phyloP scores from a whole-genome alignment of 2,329 filamentous ascomycete genomes.

The Cladosporium austrohemisphaericum region DNA sequence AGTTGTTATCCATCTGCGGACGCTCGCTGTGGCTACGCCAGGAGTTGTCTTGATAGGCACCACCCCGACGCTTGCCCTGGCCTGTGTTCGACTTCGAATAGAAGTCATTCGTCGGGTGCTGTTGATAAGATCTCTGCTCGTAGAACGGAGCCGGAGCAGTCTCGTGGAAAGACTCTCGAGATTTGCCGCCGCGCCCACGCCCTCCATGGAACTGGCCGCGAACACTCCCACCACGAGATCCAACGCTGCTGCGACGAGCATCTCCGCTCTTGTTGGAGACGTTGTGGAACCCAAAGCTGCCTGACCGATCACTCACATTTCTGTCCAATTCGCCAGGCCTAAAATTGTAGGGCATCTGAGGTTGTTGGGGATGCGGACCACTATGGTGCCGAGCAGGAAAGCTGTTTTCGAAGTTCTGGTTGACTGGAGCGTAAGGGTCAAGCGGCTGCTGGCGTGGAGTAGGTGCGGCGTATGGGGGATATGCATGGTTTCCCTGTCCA shows the following conservation, averaged over 20 bases:
- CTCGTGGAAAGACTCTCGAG: too few relatives aligned
- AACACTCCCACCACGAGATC: neutral
- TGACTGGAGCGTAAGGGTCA: too few relatives aligned
- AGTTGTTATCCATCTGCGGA: conserved; percentile 8
- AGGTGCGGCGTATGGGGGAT: too few relatives aligned
- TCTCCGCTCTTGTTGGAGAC: neutral
- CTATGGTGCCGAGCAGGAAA: too few relatives aligned
- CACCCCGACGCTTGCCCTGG: conserved; percentile 6
- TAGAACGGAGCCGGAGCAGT: too few relatives aligned
- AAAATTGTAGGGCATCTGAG: too few relatives aligned
- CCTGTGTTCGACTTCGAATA: neutral
- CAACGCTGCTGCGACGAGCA: conserved; percentile 1
- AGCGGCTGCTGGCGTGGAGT: too few relatives aligned
- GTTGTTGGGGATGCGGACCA: too few relatives aligned
- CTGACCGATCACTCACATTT: neutral
- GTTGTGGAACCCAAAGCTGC: neutral
- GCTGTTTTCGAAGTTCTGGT: too few relatives aligned
- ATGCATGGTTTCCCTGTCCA: too few relatives aligned
- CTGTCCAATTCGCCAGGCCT: neutral
- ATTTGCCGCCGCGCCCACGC: conserved; percentile 1
- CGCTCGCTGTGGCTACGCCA: conserved; percentile 14
- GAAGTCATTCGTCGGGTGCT: neutral
- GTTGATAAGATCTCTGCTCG: neutral
- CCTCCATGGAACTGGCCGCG: neutral
- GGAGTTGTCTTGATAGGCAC: neutral